A percentile compares a stretch with the other conserved stretches of the same genome.
Evolutionary conservation across 148 eudicot species (phyloP).

Genomic region (Pharnaceum exiguum): DNA sequence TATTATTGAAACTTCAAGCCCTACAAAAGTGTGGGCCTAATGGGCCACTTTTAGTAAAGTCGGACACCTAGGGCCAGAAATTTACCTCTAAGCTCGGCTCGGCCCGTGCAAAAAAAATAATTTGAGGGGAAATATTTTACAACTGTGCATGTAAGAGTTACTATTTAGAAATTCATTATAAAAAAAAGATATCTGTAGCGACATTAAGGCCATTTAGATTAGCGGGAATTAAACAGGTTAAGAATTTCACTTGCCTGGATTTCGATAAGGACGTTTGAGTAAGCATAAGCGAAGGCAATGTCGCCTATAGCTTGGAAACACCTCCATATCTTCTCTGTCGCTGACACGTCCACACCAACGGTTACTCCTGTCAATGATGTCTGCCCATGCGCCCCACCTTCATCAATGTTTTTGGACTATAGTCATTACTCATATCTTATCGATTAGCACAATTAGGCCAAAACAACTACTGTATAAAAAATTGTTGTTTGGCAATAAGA

Average conservation of each 20-base stretch:
- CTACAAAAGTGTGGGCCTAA: no score
- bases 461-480: background rate
- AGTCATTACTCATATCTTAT: background rate
- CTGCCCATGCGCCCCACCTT: constrained; percentile 38
- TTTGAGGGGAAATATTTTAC: no score
- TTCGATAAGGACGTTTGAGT: constrained; percentile 74
- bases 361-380: constrained; percentile 66
- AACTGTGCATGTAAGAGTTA: no score
- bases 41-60: no score
- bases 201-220: no score
- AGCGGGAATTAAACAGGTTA: background rate
- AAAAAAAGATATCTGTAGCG: no score
- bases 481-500: no score
- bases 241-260: constrained; percentile 72
- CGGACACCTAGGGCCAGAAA: no score
- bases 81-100: no score
- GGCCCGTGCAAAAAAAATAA: no score
- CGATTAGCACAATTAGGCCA: background rate
- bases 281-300: constrained; percentile 90
- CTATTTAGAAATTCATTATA: no score
- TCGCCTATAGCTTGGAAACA: constrained; percentile 85
- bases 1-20: no score
- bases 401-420: background rate
- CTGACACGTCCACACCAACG: constrained; percentile 67
- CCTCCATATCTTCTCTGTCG: constrained; percentile 67